Percentiles rank a stretch among this genome's conserved stretches.
Evolutionary conservation across 306 rosid genomes (phyloP).

Genomic region (Heteromeles arbutifolia): DNA sequence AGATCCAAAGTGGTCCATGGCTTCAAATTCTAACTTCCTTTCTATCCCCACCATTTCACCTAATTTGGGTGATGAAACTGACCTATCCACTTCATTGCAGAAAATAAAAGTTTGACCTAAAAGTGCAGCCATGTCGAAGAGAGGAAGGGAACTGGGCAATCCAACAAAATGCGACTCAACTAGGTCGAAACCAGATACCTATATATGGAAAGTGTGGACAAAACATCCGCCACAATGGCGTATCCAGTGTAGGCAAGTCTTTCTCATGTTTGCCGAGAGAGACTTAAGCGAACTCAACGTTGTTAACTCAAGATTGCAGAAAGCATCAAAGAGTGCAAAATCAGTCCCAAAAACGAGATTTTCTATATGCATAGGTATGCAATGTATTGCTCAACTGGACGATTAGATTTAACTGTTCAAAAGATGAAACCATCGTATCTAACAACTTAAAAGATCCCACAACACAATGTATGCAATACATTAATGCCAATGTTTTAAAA

Average conservation of each 20-base stretch:
- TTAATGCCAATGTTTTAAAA: too few relatives aligned
- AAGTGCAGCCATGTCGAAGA: background rate
- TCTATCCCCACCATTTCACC: slow-evolving; percentile 1
- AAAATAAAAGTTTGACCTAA: background rate
- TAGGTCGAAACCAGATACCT: background rate
- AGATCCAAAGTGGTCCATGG: background rate
- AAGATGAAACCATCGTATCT: too few relatives aligned
- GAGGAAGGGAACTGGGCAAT: background rate
- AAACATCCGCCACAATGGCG: background rate
- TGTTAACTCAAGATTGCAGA: background rate
- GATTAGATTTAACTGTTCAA: too few relatives aligned
- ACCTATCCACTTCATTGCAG: background rate
- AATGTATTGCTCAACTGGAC: too few relatives aligned
- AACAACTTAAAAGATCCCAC: too few relatives aligned
- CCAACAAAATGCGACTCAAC: background rate
- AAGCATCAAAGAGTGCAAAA: too few relatives aligned
- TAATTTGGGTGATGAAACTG: background rate
- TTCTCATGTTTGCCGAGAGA: too few relatives aligned
- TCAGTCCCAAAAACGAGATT: too few relatives aligned
- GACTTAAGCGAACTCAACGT: too few relatives aligned
- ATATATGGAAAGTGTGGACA: background rate
- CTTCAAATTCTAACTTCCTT: background rate
- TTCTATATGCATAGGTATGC: too few relatives aligned
- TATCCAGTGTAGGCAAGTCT: too few relatives aligned
- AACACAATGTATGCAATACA: too few relatives aligned